Percentiles rank a stretch among this genome's conserved stretches.
Evolutionary conservation across 331 rosid species (phyloP).

Genomic region (Phaseolus coccineus): DNA sequence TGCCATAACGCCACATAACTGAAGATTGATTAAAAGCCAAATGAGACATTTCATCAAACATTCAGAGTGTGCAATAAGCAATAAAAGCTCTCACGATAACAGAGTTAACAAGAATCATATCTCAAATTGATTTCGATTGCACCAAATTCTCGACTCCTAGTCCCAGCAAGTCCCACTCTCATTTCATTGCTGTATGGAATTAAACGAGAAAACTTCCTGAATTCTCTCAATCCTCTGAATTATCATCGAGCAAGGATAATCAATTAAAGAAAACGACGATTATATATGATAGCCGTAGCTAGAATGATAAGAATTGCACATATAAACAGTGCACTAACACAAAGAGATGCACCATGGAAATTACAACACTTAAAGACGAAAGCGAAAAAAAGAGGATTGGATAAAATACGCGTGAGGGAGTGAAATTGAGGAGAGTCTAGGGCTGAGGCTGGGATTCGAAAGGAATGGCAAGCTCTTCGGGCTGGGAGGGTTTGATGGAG

Average conservation of each 20-base stretch:
- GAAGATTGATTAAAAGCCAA: background rate
- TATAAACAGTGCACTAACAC: background rate
- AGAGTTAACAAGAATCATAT: background rate
- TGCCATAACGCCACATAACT: background rate
- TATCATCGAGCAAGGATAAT: background rate
- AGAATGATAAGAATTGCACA: background rate
- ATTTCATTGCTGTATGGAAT: background rate
- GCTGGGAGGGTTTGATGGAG: background rate
- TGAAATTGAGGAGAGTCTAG: constrained; percentile 34
- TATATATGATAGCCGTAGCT: background rate
- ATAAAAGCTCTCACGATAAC: constrained; percentile 4
- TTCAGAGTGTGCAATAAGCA: background rate
- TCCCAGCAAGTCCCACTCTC: background rate
- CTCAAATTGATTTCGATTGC: background rate
- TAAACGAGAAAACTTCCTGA: background rate
- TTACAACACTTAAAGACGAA: constrained; percentile 20
- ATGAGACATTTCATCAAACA: constrained; percentile 51
- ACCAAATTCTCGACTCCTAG: background rate
- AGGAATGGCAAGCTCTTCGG: constrained; percentile 65
- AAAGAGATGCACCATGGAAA: constrained; percentile 19
- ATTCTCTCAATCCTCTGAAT: background rate
- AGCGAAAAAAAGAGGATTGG: background rate
- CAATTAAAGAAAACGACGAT: background rate
- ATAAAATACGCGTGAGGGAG: background rate
- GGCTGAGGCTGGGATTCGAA: constrained; percentile 63